Evolutionary conservation across 176 grass and related monocot genomes (phyloP), one percentile per base, ranked within the genome.

Genomic region (Aegilops longissima): DNA sequence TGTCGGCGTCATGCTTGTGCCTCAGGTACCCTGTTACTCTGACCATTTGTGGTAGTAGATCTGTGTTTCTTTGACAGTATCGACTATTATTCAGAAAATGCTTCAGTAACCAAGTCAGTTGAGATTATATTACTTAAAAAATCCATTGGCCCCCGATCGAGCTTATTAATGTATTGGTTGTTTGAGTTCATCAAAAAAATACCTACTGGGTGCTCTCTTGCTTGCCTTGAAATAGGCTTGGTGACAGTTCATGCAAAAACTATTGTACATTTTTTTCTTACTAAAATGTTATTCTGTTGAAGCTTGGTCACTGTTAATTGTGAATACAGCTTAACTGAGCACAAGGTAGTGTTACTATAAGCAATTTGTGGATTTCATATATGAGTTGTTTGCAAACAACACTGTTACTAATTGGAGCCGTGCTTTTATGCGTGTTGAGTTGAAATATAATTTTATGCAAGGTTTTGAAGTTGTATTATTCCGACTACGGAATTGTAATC

Each of bases 1-100:
- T 34, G 96, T 98, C 9, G 96, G 96, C 29, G 93, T 98, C 88
- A 98, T 98, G 92, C 96, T 98, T 12, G 96, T 98, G 61, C 96
- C 96, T 18, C 96, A 98, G 91, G 95, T 98, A 56, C 76, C 29
- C 17, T 5, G 33, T 65, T 21, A 27, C 25, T 33, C 54, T 45
- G 11, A 14, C n/a, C 47, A 45, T 77, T 29, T n/a, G 14, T 45
- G 31, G 11, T 8, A 72, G 8, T 8, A 45, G 44, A 79, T 86
- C 89, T 89, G 4, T 72, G 42, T 68, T 84, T 21, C 23, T 54
- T 54, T 21, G 16, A 30, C 56, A 34, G 24, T 40, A 80, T 78
- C 45, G 5, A 62, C 17, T 54, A 54, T 54, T 54, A 54, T 54
- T 54, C 51, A 54, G 49, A 36, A 17, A 70, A 49, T 35, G 27